Conservation (phyloP, 192 early-diverging fungal genomes). For the Entomortierella beljakovae region DNA sequence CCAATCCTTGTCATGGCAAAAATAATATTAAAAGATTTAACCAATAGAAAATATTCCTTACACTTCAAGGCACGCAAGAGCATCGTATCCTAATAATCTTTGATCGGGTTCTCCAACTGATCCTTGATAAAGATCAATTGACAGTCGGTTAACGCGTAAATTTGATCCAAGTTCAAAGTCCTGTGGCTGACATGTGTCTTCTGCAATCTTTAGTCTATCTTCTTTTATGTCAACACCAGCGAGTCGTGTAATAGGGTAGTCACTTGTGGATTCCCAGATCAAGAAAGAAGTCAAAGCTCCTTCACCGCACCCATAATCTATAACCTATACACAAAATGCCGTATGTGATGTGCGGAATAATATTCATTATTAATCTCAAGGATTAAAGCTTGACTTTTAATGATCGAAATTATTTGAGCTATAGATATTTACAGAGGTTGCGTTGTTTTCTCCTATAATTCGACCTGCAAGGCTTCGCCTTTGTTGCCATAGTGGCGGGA, state of each 20-base stretch:
- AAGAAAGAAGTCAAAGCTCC: constrained; percentile 79
- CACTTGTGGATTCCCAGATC: constrained; percentile 55
- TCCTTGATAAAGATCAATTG: constrained; percentile 77
- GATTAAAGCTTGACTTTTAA: background rate
- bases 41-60: background rate
- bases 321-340: constrained; percentile 59
- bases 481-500: constrained; percentile 88
- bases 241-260: constrained; percentile 68
- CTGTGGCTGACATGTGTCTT: constrained; percentile 67
- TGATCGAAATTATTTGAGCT: background rate
- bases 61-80: constrained; percentile 85
- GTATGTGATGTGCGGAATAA: background rate
- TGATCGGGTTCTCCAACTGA: constrained; percentile 61
- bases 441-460: constrained; percentile 60
- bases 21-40: background rate
- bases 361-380: background rate
- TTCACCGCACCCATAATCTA: constrained; percentile 92
- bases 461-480: constrained; percentile 72
- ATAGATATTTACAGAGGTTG: constrained; percentile 56
- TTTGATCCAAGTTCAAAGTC: constrained; percentile 63
- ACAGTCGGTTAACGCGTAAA: constrained; percentile 70
- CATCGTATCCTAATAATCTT: constrained; percentile 72
- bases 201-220: constrained; percentile 57
- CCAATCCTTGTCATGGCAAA: no score
- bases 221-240: constrained; percentile 79